phyloP scores from a whole-genome alignment of 768 basidiomycete species.

The Psilocybe tampanensis region DNA sequence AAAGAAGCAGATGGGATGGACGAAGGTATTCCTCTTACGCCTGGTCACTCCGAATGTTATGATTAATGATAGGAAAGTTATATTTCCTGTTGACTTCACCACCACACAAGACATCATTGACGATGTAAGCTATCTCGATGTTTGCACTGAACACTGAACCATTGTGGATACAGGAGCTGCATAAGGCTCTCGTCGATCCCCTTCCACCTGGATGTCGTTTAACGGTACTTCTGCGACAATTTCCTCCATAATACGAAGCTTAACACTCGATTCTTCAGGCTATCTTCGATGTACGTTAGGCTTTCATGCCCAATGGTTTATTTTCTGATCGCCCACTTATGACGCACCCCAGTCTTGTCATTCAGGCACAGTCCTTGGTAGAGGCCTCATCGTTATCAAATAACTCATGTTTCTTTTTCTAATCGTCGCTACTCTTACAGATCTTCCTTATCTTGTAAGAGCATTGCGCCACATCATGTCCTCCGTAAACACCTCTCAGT shows the following conservation, averaged over 20 bases:
- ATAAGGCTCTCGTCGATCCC: conserved; percentile 45
- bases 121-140: conserved; percentile 37
- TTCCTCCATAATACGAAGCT: too few species aligned
- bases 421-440: conserved; percentile 24
- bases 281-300: conserved; percentile 50
- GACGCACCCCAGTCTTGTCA: conserved; percentile 39
- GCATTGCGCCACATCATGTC: conserved; percentile 10
- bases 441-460: conserved; percentile 49
- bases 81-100: conserved; percentile 90
- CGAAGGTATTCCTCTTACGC: conserved; percentile 49
- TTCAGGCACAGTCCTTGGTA: conserved; percentile 56
- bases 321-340: neutral
- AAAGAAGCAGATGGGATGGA: conserved; percentile 81
- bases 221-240: conserved; percentile 35
- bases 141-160: neutral
- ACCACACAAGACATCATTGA: conserved; percentile 76
- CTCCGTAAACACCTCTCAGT: neutral
- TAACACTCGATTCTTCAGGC: conserved; percentile 31
- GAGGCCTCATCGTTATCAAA: too few species aligned
- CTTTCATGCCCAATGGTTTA: neutral
- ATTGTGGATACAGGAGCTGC: conserved; percentile 40
- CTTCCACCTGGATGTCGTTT: conserved; percentile 49
- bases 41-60: neutral
- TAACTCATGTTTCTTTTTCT: neutral
- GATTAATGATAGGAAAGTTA: conserved; percentile 45